Evolutionary conservation across 192 early-diverging fungal genomes (phyloP), one percentile per base, ranked within the genome.

Genomic region (Entomortierella lignicola): DNA sequence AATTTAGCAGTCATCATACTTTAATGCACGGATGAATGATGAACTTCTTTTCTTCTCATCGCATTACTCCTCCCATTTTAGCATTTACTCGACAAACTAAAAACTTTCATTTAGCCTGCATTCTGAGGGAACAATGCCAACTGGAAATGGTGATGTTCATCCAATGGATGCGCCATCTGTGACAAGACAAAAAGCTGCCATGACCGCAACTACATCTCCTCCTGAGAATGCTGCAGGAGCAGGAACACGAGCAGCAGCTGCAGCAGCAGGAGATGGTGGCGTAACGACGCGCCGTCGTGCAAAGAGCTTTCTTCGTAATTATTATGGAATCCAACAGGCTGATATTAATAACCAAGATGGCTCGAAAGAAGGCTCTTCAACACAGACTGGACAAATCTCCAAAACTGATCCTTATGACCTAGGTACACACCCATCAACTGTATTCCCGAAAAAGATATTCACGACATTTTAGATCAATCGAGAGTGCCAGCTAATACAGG

Each of bases 391-490:
- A 60, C 66, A 84, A 2, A n/a, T 63, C 21, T 62, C 74, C 34
- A 85, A 84, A 26, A 68, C 86, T 31, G 85, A 91, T 63, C 90
- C 90, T 4, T 83, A 92, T 29, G 92, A 95, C 77, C 83, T 95
- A 52, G 94, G 92, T 92, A 79, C 30, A 34, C 62, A 37, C 39
- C 7, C 39, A 25, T 39, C 34, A 37, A 10, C 34, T 37, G 34
- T 37, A n/a, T n/a, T n/a, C n/a, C n/a, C n/a, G n/a, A n/a, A 37
- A 37, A 37, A 7, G 5, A 37, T 7, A 37, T 4, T 10, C 10
- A 37, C 34, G 34, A 37, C 34, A 37, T 10, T 37, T 37, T 37
- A 37, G 4, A 37, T 10, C 4, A 4, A 37, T 37, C 10, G 34
- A 37, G 4, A 37, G 34, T 37, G 34, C 4, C 10, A 37, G 4